These are phyloP conservation scores for Aspergillus campestris DNA, from an alignment of 495 filamentous ascomycete genomes.

Conservation along the genomic window DNA sequence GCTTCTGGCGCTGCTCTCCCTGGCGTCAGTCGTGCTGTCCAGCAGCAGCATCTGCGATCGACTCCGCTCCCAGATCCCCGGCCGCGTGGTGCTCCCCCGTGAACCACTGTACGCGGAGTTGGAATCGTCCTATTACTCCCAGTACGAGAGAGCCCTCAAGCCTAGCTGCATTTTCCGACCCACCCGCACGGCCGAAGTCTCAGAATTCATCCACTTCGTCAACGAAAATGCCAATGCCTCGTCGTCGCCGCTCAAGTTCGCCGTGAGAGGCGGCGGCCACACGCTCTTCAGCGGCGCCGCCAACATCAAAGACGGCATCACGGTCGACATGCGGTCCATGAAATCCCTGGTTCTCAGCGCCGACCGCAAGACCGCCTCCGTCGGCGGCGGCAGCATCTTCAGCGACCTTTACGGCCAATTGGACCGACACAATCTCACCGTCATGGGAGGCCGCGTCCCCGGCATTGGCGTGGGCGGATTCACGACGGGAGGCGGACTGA, in stretches of 20 bases:
- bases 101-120: too few relatives aligned
- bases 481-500: constrained; percentile 8
- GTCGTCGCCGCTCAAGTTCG: constrained; percentile 14
- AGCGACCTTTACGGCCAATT: constrained; percentile 31
- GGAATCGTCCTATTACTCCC: background rate
- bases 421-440: constrained; percentile 30
- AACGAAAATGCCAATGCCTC: background rate
- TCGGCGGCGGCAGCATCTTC: background rate
- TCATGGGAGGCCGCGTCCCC: constrained; percentile 44
- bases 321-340: constrained; percentile 37
- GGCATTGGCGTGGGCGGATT: constrained; percentile 48
- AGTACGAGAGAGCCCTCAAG: background rate
- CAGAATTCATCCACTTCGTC: background rate
- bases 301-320: constrained; percentile 16
- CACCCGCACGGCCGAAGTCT: background rate
- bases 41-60: too few relatives aligned
- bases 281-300: background rate
- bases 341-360: constrained; percentile 33
- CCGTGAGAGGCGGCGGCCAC: constrained; percentile 33
- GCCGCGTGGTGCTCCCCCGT: too few relatives aligned
- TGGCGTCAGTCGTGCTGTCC: too few relatives aligned
- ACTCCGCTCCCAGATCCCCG: too few relatives aligned
- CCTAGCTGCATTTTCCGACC: background rate
- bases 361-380: constrained; percentile 23
- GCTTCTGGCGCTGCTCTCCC: too few relatives aligned